phyloP scores from a whole-genome alignment of 306 rosid genomes.

The Ochetophila trinervis region DNA sequence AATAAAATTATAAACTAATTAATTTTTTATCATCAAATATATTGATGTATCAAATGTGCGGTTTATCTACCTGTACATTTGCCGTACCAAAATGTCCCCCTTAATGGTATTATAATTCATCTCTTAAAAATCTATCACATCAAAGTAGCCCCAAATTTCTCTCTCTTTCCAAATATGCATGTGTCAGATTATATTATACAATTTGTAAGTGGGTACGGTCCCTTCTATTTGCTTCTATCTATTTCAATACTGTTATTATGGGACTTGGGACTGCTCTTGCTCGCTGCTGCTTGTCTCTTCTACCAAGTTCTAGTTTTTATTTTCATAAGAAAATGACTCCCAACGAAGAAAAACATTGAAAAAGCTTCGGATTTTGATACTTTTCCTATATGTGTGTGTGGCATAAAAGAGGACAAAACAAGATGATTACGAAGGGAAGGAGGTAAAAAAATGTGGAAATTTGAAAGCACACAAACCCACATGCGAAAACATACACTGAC shows the following conservation, averaged over 20 bases:
- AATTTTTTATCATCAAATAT: constrained; percentile 3
- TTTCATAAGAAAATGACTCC: constrained; percentile 35
- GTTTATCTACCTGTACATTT: constrained; percentile 24
- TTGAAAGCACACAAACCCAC: constrained; percentile 17
- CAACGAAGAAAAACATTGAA: constrained; percentile 25
- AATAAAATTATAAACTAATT: not conserved
- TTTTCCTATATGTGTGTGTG: constrained; percentile 17
- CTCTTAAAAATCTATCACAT: constrained; percentile 26
- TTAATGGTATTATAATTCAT: constrained; percentile 27
- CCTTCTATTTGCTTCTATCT: constrained; percentile 24
- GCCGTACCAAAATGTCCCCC: constrained; percentile 35
- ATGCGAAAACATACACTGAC: not conserved
- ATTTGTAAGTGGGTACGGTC: constrained; percentile 29
- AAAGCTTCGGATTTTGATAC: constrained; percentile 27
- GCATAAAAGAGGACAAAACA: constrained; percentile 20
- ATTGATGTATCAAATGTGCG: not conserved
- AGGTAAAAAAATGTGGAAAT: constrained; percentile 18
- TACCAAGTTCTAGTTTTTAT: constrained; percentile 7
- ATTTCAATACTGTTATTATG: constrained; percentile 27
- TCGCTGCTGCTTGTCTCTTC: constrained; percentile 28
- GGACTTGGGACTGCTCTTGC: constrained; percentile 3
- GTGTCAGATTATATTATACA: constrained; percentile 3
- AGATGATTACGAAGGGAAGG: constrained; percentile 22
- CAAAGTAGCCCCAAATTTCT: constrained; percentile 28
- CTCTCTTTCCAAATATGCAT: constrained; percentile 3